Conservation (phyloP, 2,329 filamentous ascomycete genomes). For the Monilinia laxa region DNA sequence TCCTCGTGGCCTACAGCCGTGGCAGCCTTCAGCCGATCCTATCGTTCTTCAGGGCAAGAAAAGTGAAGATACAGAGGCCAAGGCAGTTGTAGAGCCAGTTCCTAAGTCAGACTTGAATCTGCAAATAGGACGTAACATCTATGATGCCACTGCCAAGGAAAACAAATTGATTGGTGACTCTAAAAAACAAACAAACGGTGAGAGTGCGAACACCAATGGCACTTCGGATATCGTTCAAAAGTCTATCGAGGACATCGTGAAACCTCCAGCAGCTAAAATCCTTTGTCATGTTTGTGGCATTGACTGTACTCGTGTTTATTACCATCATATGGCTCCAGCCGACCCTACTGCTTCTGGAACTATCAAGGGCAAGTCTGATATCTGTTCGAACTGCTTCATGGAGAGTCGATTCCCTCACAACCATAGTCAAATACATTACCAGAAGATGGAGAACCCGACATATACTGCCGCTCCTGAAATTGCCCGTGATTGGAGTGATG, state of each 20-base stretch:
- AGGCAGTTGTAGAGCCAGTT: constrained; percentile 64
- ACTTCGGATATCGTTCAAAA: constrained; percentile 45
- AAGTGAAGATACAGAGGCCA: constrained; percentile 48
- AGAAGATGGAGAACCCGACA: constrained; percentile 83
- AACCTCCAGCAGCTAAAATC: constrained; percentile 65
- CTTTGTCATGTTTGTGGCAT: constrained; percentile 91
- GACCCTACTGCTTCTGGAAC: constrained; percentile 42
- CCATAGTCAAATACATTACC: constrained; percentile 77
- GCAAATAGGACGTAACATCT: constrained; percentile 93
- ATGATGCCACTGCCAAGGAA: constrained; percentile 86
- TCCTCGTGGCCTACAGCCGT: constrained; percentile 88
- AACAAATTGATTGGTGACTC: constrained; percentile 60
- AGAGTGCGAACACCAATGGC: constrained; percentile 67
- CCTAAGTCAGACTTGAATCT: constrained; percentile 80
- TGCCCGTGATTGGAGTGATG: constrained; percentile 83
- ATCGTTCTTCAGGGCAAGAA: constrained; percentile 61
- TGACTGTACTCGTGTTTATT: constrained; percentile 75
- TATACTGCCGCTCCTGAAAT: constrained; percentile 75
- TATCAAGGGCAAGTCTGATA: constrained; percentile 69
- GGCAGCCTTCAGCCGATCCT: constrained; percentile 84
- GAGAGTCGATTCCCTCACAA: constrained; percentile 80
- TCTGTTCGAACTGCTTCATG: constrained; percentile 88
- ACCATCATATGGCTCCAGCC: constrained; percentile 61
- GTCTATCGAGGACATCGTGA: constrained; percentile 58
- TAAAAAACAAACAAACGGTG: constrained; percentile 70